phyloP scores from a whole-genome alignment of 2,329 filamentous ascomycete genomes.

The Penicillium verrucosum region DNA sequence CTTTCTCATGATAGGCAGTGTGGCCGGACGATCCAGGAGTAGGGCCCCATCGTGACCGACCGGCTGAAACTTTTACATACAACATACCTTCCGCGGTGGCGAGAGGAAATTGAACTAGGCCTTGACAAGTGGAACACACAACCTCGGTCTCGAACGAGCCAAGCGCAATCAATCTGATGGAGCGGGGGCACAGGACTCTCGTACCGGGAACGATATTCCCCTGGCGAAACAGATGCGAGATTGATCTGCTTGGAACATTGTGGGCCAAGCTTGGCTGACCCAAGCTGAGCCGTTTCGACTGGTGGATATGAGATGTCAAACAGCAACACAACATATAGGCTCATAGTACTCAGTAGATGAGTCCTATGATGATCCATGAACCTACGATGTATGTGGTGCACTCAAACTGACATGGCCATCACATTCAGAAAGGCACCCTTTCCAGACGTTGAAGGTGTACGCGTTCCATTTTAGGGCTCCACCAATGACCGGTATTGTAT shows the following conservation, averaged over 20 bases:
- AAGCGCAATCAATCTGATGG: slow-evolving; percentile 15
- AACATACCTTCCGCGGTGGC: background rate
- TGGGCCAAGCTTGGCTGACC: background rate
- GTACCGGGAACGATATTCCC: background rate
- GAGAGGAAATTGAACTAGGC: slow-evolving; percentile 11
- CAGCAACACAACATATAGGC: background rate
- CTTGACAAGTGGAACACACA: slow-evolving; percentile 15
- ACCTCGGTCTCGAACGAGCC: slow-evolving; percentile 14
- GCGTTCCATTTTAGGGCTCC: slow-evolving; percentile 18
- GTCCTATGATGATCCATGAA: background rate
- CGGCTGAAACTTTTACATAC: background rate
- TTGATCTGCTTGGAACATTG: background rate
- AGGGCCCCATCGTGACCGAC: background rate
- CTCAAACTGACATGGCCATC: background rate
- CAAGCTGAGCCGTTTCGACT: background rate
- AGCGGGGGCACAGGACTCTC: slow-evolving; percentile 2
- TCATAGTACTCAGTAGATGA: background rate
- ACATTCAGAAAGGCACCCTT: slow-evolving; percentile 12
- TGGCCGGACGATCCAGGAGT: background rate
- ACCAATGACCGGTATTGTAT: slow-evolving; percentile 23
- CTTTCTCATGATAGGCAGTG: background rate
- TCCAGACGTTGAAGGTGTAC: slow-evolving; percentile 16
- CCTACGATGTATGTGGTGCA: background rate
- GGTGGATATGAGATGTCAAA: background rate
- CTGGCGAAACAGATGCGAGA: background rate